Evolutionary conservation across 805 yeast species (phyloP), one percentile per base, ranked within the genome.

Genomic region (Starmerella lactis-condensi): DNA sequence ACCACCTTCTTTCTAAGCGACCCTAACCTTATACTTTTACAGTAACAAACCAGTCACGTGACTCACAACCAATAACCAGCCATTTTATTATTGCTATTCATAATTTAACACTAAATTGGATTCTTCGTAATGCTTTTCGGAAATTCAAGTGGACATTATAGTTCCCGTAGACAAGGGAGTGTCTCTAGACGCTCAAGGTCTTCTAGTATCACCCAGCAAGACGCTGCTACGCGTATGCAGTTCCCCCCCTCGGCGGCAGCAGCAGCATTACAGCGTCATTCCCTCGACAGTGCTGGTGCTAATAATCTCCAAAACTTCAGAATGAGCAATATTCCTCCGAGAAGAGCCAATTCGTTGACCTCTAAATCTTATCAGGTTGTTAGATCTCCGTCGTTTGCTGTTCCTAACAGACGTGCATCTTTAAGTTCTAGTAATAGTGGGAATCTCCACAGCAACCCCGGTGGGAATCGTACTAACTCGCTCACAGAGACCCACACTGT

Each of bases 201-300:
- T n/a, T n/a, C n/a, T n/a, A n/a, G n/a, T n/a, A n/a, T n/a, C n/a
- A n/a, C n/a, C n/a, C n/a, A n/a, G n/a, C n/a, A n/a, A n/a, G n/a
- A n/a, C n/a, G n/a, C n/a, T n/a, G n/a, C n/a, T n/a, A n/a, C n/a
- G 16, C 24, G 39, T 9, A 35, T 45, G 7, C 29, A 34, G 24
- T 34, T 36, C 19, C 42, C 47, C 18, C 31, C 41, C 17, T 46
- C 48, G 3, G 57, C 57, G 2, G 58, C 58, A 0, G 57, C 58
- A 4, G 48, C 56, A 27, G 57, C 58, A 14, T 32, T 53, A 12
- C 40, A 51, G 15, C 37, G 55, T 14, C 57, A 53, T 33, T 47
- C 52, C 20, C 37, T 47, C 16, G 48, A 46, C 36, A 40, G 38
- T 20, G 24, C 31, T 8, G 48, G 41, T 9, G 42, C 45, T 9